Base-by-base conservation (phyloP, 2,329 filamentous ascomycete species). In the Xylariaceae sp. region DNA sequence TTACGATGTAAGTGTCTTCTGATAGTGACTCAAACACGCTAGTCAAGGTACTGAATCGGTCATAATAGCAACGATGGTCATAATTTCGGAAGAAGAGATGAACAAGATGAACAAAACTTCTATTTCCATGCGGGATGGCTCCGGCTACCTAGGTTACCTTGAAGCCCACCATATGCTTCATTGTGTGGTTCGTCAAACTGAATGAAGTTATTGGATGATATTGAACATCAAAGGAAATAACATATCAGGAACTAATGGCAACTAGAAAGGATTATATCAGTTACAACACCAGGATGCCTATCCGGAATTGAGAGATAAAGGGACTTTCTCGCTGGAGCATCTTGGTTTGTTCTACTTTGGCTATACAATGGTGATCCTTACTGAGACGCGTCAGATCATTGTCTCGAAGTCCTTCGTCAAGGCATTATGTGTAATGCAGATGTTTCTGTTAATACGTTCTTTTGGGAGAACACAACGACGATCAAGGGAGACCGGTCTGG, bases 381-480 rank as follows among this genome's bases (percentile, higher is more conserved):
- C 14, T 20, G 12, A 36, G 7, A 4, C 17, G 29, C 16, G 16
- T 33, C 12, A 46, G 44, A 46, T n/a, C 44, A 46, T 17, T 46
- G 44, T 22, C 33, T 46, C 2, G 38, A 46, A 6, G 33, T 46
- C 4, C 19, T 46, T 1, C 14, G 21, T 14, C 2, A 34, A n/a
- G 44, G 44, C 2, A 38, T 46, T 12, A 46, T 42, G 44, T 46
- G 44, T n/a, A 42, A 46, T 23, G 44, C 44, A 2, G 44, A 46
- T 27, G 19, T 46, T 2, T 22, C 37, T 2, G 12, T 42, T 16
- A 46, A 42, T 34, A 46, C 44, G 2, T 37, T 16, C 19, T 32
- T 22, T 14, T 42, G 38, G 38, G n/a, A 46, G 19, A 33, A 5
- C 19, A 4, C 22, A 4, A 4, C 4, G n/a, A 19, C 36, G 8